Conservation (phyloP, 352 stramenopile genomes). For the Pythium folliculosum region DNA sequence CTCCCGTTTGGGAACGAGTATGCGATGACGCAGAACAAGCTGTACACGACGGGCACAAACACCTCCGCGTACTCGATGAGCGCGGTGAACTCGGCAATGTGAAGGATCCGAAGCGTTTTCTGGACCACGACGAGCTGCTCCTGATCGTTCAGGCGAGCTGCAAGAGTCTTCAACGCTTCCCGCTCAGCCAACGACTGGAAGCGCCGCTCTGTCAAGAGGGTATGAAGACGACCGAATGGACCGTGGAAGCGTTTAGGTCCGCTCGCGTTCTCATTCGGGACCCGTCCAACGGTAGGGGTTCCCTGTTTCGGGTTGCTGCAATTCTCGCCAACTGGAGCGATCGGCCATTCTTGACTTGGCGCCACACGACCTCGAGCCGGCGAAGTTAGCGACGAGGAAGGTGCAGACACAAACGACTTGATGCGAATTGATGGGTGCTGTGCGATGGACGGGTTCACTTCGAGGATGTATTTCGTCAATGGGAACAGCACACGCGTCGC, state of each 20-base stretch:
- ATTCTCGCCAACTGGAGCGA: not conserved
- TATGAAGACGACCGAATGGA: not conserved
- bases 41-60: slow-evolving; percentile 37
- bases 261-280: not conserved
- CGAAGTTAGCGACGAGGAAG: not conserved
- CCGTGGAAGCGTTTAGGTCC: not conserved
- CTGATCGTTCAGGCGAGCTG: not conserved
- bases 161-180: not conserved
- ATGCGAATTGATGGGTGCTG: slow-evolving; percentile 13
- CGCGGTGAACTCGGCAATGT: slow-evolving; percentile 36
- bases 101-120: slow-evolving; percentile 30
- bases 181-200: not conserved
- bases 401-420: not conserved
- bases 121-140: slow-evolving; percentile 25
- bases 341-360: not conserved
- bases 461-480: slow-evolving; percentile 4
- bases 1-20: slow-evolving; percentile 35
- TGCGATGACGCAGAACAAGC: slow-evolving; percentile 34
- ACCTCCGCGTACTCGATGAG: slow-evolving; percentile 42
- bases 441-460: not conserved
- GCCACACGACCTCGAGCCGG: not conserved
- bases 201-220: not conserved
- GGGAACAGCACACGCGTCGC: slow-evolving; percentile 2
- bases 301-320: not conserved
- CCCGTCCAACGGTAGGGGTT: not conserved